These are phyloP conservation scores for Microdochium trichocladiopsis DNA, from an alignment of 2,329 filamentous ascomycete genomes.

Conservation along the genomic window DNA sequence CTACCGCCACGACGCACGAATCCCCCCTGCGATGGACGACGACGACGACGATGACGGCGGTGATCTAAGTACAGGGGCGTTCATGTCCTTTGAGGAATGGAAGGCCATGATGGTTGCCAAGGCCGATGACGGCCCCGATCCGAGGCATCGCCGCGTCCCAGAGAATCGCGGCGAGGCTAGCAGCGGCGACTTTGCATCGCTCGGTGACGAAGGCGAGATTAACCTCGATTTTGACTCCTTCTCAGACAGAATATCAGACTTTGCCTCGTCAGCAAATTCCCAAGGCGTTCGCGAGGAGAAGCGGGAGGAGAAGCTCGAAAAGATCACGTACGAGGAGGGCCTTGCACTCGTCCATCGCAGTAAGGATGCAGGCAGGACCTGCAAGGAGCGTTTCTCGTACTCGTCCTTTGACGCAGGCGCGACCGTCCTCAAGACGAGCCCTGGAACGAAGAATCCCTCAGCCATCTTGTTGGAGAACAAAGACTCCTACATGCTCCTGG, in stretches of 20 bases:
- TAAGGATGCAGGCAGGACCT: constrained; percentile 93
- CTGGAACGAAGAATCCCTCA: constrained; percentile 78
- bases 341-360: constrained; percentile 57
- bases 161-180: constrained; percentile 41
- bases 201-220: constrained; percentile 88
- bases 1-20: constrained; percentile 8
- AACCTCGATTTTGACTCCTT: constrained; percentile 46
- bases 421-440: constrained; percentile 84
- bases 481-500: constrained; percentile 95
- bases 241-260: constrained; percentile 36
- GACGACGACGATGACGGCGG: constrained; percentile 60
- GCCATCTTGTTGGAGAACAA: constrained; percentile 93
- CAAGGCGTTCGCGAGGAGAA: constrained; percentile 12
- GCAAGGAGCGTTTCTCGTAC: constrained; percentile 96
- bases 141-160: constrained; percentile 56
- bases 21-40: constrained; percentile 18
- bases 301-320: constrained; percentile 28
- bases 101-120: constrained; percentile 88
- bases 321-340: constrained; percentile 37
- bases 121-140: constrained; percentile 59
- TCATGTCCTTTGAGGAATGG: constrained; percentile 98
- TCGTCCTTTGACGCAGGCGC: constrained; percentile 96
- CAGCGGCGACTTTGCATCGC: constrained; percentile 63
- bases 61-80: constrained; percentile 58
- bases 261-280: constrained; percentile 17